A percentile compares a stretch with the other conserved stretches of the same genome.
Evolutionary conservation across 177 flowering plant species (phyloP).

Genomic region (Vitis hybrid): DNA sequence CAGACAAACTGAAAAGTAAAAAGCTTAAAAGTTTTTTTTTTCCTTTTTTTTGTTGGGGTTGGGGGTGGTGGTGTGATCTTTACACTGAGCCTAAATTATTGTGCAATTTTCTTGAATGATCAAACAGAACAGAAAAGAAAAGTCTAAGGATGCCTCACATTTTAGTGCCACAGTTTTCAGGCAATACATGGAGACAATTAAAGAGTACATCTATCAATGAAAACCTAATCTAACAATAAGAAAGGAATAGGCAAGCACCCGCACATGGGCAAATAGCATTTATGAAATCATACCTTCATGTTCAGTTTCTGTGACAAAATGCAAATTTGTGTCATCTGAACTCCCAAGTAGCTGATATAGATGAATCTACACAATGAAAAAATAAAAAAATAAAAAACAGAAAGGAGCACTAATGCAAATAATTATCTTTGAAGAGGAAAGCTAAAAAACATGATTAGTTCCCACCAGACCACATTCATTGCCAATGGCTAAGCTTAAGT

Average conservation of each 20-base stretch:
- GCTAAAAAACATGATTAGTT: not conserved
- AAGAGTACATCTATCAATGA: too few relatives aligned
- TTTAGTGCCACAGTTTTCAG: too few relatives aligned
- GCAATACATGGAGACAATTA: too few relatives aligned
- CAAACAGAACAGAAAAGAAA: too few relatives aligned
- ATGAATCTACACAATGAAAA: constrained; percentile 29
- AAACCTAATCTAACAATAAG: not conserved
- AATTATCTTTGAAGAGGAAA: not conserved
- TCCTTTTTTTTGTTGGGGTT: too few relatives aligned
- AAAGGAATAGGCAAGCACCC: not conserved
- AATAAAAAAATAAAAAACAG: not conserved
- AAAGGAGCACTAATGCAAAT: not conserved
- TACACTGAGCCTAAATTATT: too few relatives aligned
- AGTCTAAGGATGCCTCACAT: too few relatives aligned
- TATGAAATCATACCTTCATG: constrained; percentile 24
- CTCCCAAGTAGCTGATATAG: constrained; percentile 24
- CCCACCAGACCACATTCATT: constrained; percentile 40
- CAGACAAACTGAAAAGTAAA: too few relatives aligned
- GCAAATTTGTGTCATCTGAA: constrained; percentile 20
- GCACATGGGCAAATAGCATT: not conserved
- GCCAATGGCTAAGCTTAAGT: constrained; percentile 29
- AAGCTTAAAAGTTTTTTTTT: too few relatives aligned
- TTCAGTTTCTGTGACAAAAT: constrained; percentile 24
- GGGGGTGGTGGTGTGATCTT: too few relatives aligned
- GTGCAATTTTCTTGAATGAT: too few relatives aligned